phyloP scores from a whole-genome alignment of 2,329 filamentous ascomycete species.

The Rutstroemia sydowiana region DNA sequence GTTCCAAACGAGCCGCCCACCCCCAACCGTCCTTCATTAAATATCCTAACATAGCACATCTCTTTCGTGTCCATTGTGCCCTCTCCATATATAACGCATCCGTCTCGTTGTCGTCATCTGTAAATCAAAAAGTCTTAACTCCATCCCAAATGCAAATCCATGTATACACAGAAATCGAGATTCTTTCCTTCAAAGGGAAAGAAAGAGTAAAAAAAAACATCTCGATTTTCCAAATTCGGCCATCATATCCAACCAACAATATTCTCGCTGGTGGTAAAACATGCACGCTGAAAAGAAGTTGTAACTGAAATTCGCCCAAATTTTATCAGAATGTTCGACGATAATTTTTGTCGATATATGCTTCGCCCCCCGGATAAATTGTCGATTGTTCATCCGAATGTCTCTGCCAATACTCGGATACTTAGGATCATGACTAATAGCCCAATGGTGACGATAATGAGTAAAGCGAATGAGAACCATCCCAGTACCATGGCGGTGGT shows the following conservation, averaged over 20 bases:
- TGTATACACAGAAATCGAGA: not conserved
- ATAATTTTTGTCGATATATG: not conserved
- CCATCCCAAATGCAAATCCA: not conserved
- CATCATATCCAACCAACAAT: constrained; percentile 4
- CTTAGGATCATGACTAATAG: constrained; percentile 94
- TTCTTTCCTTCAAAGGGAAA: not conserved
- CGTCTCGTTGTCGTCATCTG: not conserved
- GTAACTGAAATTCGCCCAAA: constrained; percentile 1
- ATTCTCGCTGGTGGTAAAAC: constrained; percentile 1
- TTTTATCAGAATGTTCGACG: constrained; percentile 5
- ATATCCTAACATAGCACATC: not conserved
- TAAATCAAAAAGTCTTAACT: not conserved
- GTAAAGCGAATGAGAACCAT: constrained; percentile 90
- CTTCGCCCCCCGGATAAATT: not conserved
- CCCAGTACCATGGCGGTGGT: constrained; percentile 93
- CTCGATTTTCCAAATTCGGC: not conserved
- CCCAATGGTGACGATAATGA: constrained; percentile 94
- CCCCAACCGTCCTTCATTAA: not conserved
- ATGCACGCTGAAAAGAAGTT: constrained; percentile 9
- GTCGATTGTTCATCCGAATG: constrained; percentile 22
- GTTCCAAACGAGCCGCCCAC: not conserved
- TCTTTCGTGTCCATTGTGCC: not conserved
- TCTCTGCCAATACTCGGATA: constrained; percentile 68
- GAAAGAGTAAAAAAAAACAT: not conserved
- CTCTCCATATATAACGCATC: not conserved